A percentile compares a stretch with the other conserved stretches of the same genome.
phyloP scores from a whole-genome alignment of 2,329 filamentous ascomycete genomes.

The Exophiala sp. region DNA sequence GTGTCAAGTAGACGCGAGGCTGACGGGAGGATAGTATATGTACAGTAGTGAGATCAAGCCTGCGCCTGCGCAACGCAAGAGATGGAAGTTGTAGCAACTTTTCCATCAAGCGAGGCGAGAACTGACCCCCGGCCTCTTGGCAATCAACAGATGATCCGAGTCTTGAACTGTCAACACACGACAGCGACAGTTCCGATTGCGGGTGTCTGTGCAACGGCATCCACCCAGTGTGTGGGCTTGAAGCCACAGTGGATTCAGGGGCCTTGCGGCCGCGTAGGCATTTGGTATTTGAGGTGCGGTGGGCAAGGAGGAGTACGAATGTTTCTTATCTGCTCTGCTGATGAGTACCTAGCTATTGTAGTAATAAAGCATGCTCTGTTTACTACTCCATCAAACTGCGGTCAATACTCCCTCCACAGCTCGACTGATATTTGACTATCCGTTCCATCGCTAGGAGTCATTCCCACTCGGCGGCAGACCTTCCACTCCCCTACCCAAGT shows the following conservation, averaged over 20 bases:
- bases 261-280: neutral
- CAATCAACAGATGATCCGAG: neutral
- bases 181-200: neutral
- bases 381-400: no score
- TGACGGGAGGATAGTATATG: neutral
- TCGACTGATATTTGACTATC: no score
- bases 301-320: no score
- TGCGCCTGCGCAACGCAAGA: neutral
- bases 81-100: neutral
- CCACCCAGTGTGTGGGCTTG: neutral
- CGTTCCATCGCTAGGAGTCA: conserved; percentile 11
- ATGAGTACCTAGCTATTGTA: neutral
- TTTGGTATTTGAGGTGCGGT: neutral
- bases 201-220: neutral
- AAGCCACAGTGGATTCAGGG: neutral
- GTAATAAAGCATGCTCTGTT: neutral
- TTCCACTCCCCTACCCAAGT: conserved; percentile 22
- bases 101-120: no score
- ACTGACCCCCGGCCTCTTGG: neutral
- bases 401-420: no score
- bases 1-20: neutral
- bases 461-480: conserved; percentile 26
- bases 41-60: neutral
- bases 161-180: neutral
- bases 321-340: no score